phyloP scores from a whole-genome alignment of 768 basidiomycete species.

The Lactarius tabidus region DNA sequence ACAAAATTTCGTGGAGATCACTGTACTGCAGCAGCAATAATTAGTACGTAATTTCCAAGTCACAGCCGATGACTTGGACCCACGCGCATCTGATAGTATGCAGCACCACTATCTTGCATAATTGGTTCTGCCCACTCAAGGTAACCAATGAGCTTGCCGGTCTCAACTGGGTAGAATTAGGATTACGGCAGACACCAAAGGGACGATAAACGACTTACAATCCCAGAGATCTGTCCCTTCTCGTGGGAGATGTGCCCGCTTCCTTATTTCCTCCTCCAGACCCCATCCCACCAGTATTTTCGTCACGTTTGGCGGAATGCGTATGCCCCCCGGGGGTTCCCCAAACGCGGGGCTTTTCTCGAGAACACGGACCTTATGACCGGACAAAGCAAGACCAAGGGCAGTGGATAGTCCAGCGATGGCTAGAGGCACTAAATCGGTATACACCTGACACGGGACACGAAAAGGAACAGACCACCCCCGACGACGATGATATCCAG shows the following conservation, averaged over 20 bases:
- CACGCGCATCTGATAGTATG: constrained; percentile 18
- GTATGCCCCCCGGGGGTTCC: constrained; percentile 3
- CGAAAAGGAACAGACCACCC: constrained; percentile 10
- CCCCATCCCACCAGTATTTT: constrained; percentile 25
- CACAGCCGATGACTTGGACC: neutral
- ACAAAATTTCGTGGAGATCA: constrained; percentile 21
- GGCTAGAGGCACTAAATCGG: constrained; percentile 8
- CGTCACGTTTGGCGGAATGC: constrained; percentile 23
- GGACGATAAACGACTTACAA: constrained; percentile 6
- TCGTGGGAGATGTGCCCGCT: neutral
- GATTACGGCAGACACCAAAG: neutral
- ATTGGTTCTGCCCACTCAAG: constrained; percentile 18
- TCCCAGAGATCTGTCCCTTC: constrained; percentile 18
- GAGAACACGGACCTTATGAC: constrained; percentile 24
- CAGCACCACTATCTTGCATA: constrained; percentile 11
- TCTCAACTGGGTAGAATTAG: constrained; percentile 8
- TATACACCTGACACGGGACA: neutral
- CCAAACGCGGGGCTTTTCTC: neutral
- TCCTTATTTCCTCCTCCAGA: constrained; percentile 21
- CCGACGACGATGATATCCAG: constrained; percentile 25
- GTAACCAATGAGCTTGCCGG: constrained; percentile 7
- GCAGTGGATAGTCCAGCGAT: constrained; percentile 23
- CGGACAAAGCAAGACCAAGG: constrained; percentile 21
- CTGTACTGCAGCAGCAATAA: constrained; percentile 13
- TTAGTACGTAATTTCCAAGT: neutral